Base-by-base conservation (phyloP, 768 basidiomycete species). In the Serpula lacrymans region DNA sequence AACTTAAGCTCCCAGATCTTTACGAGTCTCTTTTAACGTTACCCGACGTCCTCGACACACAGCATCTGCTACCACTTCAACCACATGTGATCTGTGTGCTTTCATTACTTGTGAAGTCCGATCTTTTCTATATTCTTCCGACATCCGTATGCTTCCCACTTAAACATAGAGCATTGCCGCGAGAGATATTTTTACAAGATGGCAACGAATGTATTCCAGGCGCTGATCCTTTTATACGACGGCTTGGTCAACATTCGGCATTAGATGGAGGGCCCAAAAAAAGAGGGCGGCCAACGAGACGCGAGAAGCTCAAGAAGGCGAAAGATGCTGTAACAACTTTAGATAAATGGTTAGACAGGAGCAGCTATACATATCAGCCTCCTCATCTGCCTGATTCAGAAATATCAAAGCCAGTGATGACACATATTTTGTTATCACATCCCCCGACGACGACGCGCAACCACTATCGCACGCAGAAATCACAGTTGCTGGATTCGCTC, bases 81-180 rank as follows among this genome's bases (percentile, higher is more conserved):
- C 72, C 77, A 26, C 67, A 77, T 42, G 72, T 68, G 8, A 57
- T 69, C 18, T 74, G 74, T 34, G 59, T 86, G 26, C 57, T 81
- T 20, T 68, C 70, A 9, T 53, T 53, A 11, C 64, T 91, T 28
- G 42, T 75, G 25, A 57, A 70, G 23, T 70, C 70, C 20, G 55
- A 65, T 11, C 68, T 67, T 1, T 88, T 91, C 54, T 67, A 80
- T 42, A 63, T 88, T 34, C 60, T 83, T 21, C 88, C 88, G 0
- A 50, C 51, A 26, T 73, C 78, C 10, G 62, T 68, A 3, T 48
- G 74, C 7, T 59, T 64, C 18, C 63, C 84, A 0, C 64, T 75
- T 53, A 79, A 75, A 51, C 87, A 86, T 3, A 71, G 79, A n/a
- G 61, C 62, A 18, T 64, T 90, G 5, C 88, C 88, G 13, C 74